Evolutionary conservation across 257 asterid species (phyloP).

Genomic region (Jasminum sambac): DNA sequence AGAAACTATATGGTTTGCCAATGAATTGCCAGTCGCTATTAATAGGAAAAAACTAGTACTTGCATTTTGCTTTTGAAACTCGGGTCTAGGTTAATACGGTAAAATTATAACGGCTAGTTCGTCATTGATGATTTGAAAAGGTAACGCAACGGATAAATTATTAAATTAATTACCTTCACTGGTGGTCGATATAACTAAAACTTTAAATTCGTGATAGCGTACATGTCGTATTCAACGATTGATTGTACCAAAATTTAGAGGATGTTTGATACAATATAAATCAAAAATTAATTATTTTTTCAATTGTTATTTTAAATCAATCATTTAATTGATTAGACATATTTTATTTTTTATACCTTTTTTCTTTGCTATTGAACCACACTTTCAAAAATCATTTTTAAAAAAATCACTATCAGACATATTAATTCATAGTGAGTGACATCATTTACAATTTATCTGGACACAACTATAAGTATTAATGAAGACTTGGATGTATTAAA

Average conservation of each 20-base stretch:
- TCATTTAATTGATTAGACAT: too few species aligned
- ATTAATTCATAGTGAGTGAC: too few species aligned
- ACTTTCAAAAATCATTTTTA: too few species aligned
- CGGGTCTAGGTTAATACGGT: background rate
- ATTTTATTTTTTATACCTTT: too few species aligned
- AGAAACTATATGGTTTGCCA: background rate
- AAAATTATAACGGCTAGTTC: background rate
- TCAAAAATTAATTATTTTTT: too few species aligned
- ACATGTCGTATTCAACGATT: background rate
- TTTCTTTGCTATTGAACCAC: too few species aligned
- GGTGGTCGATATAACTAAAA: background rate
- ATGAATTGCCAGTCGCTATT: background rate
- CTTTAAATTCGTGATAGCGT: background rate
- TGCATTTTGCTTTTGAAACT: background rate
- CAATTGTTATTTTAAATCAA: too few species aligned
- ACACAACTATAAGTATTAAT: background rate
- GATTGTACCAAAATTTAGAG: too few species aligned
- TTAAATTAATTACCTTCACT: background rate
- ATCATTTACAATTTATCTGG: background rate
- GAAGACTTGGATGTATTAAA: background rate
- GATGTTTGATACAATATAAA: too few species aligned
- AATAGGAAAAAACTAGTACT: background rate
- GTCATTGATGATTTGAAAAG: background rate
- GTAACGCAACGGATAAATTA: constrained; percentile 1
- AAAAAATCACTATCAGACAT: too few species aligned